phyloP scores from a whole-genome alignment of 495 filamentous ascomycete genomes.

The Neurospora sublineolata region DNA sequence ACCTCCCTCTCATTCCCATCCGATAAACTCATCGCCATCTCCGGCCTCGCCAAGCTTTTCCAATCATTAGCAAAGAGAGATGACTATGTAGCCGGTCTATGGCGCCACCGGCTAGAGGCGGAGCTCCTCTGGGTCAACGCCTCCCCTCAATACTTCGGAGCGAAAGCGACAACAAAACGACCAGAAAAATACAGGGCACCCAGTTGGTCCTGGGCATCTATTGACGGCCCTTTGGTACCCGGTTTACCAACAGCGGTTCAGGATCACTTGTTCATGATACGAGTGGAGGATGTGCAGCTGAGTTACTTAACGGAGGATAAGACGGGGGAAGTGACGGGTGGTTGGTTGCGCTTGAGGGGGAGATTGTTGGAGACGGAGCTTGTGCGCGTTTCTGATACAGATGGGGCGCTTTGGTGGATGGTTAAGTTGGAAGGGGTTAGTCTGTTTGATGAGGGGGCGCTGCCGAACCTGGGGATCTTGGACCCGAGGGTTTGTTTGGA shows the following conservation, averaged over 20 bases:
- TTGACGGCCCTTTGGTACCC: not conserved
- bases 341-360: not conserved
- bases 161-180: not conserved
- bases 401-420: not conserved
- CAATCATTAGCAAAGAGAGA: not conserved
- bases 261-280: not conserved
- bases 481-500: not conserved
- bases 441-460: not conserved
- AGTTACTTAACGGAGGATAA: not conserved
- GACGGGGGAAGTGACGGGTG: not conserved
- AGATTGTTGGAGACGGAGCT: not conserved
- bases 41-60: not conserved
- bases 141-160: not conserved
- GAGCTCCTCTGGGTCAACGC: not conserved
- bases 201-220: constrained; percentile 1
- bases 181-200: not conserved
- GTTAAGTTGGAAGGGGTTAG: not conserved
- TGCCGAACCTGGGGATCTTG: not conserved
- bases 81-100: constrained; percentile 2
- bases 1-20: not conserved
- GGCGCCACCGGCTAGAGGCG: not conserved
- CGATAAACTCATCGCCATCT: constrained; percentile 3
- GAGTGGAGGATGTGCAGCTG: not conserved
- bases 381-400: not conserved
- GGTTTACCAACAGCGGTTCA: not conserved